phyloP scores from a whole-genome alignment of 2,329 filamentous ascomycete genomes.

The Colletotrichum spaethianum region DNA sequence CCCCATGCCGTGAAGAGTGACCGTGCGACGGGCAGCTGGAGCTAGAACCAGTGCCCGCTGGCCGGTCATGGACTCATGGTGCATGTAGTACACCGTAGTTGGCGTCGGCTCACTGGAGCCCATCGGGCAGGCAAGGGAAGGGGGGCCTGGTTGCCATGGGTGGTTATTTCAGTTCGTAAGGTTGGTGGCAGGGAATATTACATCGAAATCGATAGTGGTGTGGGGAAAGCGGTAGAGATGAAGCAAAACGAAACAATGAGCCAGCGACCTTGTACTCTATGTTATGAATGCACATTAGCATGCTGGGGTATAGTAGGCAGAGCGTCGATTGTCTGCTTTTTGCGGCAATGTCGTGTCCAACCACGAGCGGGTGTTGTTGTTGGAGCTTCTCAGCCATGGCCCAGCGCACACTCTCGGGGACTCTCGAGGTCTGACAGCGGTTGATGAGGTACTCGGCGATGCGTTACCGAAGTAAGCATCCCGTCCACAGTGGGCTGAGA shows the following conservation, averaged over 20 bases:
- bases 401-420: background rate
- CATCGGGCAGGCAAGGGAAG: slow-evolving; percentile 10
- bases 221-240: slow-evolving; percentile 30
- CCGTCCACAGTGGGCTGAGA: slow-evolving; percentile 29
- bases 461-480: background rate
- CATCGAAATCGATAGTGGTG: slow-evolving; percentile 41
- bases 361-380: background rate
- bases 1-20: slow-evolving; percentile 31
- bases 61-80: slow-evolving; percentile 28
- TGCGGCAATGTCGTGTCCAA: background rate
- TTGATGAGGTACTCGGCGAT: background rate
- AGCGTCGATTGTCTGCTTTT: background rate
- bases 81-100: too few relatives aligned
- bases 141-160: slow-evolving; percentile 14
- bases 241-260: slow-evolving; percentile 16
- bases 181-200: slow-evolving; percentile 37
- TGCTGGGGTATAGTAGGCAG: background rate
- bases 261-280: background rate
- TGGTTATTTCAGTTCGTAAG: slow-evolving; percentile 35
- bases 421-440: background rate
- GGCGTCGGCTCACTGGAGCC: slow-evolving; percentile 26
- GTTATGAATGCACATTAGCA: background rate
- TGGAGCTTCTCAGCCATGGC: background rate
- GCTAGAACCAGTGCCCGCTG: slow-evolving; percentile 30
- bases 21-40: slow-evolving; percentile 41